These are phyloP conservation scores for Umbelopsis sp. DNA, from an alignment of 192 early-diverging fungal species.

Conservation along the genomic window DNA sequence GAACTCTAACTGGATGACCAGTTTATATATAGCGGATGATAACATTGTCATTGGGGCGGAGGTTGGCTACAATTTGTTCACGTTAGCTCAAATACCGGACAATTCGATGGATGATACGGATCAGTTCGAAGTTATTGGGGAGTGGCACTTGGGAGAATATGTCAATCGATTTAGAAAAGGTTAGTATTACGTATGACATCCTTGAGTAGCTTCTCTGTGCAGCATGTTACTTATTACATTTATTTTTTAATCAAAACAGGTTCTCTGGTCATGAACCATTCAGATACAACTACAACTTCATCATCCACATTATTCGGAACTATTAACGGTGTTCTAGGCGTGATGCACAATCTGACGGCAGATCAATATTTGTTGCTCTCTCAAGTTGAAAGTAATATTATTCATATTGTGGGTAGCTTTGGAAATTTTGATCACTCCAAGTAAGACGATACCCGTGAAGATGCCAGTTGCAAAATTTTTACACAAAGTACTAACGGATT, in stretches of 20 bases:
- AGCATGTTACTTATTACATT: not conserved
- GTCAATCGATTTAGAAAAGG: constrained; percentile 82
- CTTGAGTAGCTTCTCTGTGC: not conserved
- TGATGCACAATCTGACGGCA: constrained; percentile 71
- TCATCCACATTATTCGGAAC: constrained; percentile 76
- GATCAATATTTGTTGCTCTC: constrained; percentile 60
- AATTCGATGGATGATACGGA: constrained; percentile 41
- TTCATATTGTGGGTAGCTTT: constrained; percentile 55
- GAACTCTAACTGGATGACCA: constrained; percentile 61
- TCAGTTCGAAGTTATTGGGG: constrained; percentile 65
- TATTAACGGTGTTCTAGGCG: constrained; percentile 78
- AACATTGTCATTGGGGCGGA: constrained; percentile 64
- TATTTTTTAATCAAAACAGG: constrained; percentile 42
- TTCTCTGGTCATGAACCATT: constrained; percentile 72
- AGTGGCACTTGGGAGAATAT: constrained; percentile 80
- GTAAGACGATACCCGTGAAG: constrained; percentile 20
- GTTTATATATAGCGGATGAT: constrained; percentile 57
- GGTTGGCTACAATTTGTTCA: constrained; percentile 61
- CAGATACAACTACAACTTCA: constrained; percentile 59
- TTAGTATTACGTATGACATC: constrained; percentile 25
- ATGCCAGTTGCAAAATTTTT: no score
- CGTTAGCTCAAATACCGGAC: constrained; percentile 52
- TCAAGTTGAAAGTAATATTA: constrained; percentile 73
- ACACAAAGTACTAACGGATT: no score
- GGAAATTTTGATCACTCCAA: constrained; percentile 67